Base-by-base conservation (phyloP, 2,329 filamentous ascomycete genomes). In the Passalora sequoiae region DNA sequence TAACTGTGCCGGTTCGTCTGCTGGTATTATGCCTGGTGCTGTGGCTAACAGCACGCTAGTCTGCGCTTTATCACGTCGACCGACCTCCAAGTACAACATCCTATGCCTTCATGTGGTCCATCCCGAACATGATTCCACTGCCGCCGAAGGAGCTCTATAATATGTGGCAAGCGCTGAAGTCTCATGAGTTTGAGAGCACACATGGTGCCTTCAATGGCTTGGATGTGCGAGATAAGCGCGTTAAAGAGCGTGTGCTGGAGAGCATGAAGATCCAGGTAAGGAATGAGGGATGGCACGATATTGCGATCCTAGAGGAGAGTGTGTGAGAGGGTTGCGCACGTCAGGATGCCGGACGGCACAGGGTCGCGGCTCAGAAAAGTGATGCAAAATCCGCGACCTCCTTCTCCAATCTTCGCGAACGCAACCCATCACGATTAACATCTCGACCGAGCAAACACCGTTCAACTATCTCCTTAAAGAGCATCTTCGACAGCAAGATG, bases 101-200 rank as follows among this genome's bases (percentile, higher is more conserved):
- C 8, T 89, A 77, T 58, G 69, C 77, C 0, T 89, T 89, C 65
- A 82, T 87, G 75, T 89, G 84, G 82, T 83, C 81, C 40, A 81
- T 84, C 50, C 82, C 82, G 1, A 86, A 88, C 60, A 70, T 70
- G 77, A 88, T 91, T 13, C 85, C 86, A 0, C 70, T 92, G 20
- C 67, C 74, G 1, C 78, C 83, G 0, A 68, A 73, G 0, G 80
- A 80, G 53, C 73, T 91, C 33, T 66, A 72, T 44, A 66, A 70
- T 21, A 89, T 92, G 67, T 92, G 86, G 85, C 64, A 67, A n/a
- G 70, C 80, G 0, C 58, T 91, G 40, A 75, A 75, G 59, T 64
- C 69, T 4, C 75, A 80, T 46, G 70, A 80, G 1, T 89, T 88
- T 53, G 67, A 66, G 9, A 76, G 77, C 47, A 82, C 84, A 5